A percentile compares a stretch with the other conserved stretches of the same genome.
Evolutionary conservation across 2,329 filamentous ascomycete species (phyloP).

Genomic region (Fusarium metavorans): DNA sequence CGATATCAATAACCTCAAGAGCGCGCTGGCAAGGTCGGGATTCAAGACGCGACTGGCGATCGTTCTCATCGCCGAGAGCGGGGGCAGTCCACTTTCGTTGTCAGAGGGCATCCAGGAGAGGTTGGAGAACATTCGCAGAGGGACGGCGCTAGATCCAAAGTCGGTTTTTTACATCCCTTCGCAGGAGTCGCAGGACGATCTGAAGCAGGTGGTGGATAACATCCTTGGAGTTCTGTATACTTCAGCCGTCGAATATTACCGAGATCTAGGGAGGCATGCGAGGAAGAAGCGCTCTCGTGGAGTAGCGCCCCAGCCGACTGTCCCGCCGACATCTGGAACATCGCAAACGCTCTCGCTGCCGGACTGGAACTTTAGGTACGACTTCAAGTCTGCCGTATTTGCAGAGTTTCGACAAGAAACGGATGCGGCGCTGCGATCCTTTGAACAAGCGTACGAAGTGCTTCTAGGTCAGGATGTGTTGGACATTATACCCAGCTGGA

Average conservation of each 20-base stretch:
- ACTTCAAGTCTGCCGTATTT: constrained; percentile 91
- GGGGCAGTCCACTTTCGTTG: constrained; percentile 55
- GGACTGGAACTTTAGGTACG: constrained; percentile 94
- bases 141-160: constrained; percentile 84
- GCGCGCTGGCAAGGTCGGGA: constrained; percentile 73
- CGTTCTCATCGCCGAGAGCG: constrained; percentile 59
- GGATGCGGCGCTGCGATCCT: constrained; percentile 86
- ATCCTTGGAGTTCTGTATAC: constrained; percentile 80
- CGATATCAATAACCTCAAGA: constrained; percentile 84
- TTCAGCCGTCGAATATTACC: constrained; percentile 87
- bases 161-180: constrained; percentile 87
- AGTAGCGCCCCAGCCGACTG: constrained; percentile 81
- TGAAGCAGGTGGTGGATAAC: constrained; percentile 78
- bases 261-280: constrained; percentile 91
- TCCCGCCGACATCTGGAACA: constrained; percentile 84
- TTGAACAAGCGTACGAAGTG: constrained; percentile 87
- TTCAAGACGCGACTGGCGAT: constrained; percentile 84
- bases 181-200: constrained; percentile 76
- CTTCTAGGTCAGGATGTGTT: constrained; percentile 86
- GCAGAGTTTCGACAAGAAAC: constrained; percentile 95
- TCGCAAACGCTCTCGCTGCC: constrained; percentile 87
- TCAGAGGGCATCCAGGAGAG: constrained; percentile 77
- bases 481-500: constrained; percentile 91
- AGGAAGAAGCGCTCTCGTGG: constrained; percentile 88
- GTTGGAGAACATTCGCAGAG: constrained; percentile 81